phyloP scores from a whole-genome alignment of 306 rosid species.

The Psophocarpus tetragonolobus region DNA sequence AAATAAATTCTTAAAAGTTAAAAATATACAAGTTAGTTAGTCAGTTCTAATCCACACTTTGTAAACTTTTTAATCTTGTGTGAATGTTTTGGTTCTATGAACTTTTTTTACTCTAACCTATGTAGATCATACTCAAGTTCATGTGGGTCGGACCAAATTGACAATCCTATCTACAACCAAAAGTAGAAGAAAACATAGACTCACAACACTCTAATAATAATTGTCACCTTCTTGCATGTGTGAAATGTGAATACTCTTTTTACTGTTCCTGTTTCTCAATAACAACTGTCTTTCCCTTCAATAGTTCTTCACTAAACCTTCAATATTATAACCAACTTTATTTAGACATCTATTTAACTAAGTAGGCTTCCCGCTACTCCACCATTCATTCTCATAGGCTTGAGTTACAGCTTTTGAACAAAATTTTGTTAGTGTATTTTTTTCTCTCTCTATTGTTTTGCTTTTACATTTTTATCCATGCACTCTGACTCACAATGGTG shows the following conservation, averaged over 20 bases:
- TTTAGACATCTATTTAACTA: neutral
- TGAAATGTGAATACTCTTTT: slow-evolving; percentile 38
- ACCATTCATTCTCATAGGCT: neutral
- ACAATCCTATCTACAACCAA: neutral
- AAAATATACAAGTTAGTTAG: too few relatives aligned
- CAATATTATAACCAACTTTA: neutral
- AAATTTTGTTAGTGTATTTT: neutral
- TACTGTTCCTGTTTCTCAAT: slow-evolving; percentile 5
- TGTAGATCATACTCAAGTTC: too few relatives aligned
- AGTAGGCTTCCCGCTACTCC: neutral
- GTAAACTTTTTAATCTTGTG: too few relatives aligned
- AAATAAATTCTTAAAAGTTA: too few relatives aligned
- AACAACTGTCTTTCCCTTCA: neutral
- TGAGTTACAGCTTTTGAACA: neutral
- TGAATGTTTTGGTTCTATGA: too few relatives aligned
- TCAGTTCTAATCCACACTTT: too few relatives aligned
- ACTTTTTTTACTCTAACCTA: too few relatives aligned
- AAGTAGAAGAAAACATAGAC: neutral
- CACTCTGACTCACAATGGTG: slow-evolving; percentile 43
- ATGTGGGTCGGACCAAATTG: too few relatives aligned
- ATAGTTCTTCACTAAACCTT: neutral
- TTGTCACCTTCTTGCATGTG: neutral
- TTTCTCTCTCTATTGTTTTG: neutral
- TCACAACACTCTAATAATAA: too few relatives aligned
- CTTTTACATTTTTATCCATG: too few relatives aligned